phyloP scores from a whole-genome alignment of 164 flowering plant species.

The Piper longum region DNA sequence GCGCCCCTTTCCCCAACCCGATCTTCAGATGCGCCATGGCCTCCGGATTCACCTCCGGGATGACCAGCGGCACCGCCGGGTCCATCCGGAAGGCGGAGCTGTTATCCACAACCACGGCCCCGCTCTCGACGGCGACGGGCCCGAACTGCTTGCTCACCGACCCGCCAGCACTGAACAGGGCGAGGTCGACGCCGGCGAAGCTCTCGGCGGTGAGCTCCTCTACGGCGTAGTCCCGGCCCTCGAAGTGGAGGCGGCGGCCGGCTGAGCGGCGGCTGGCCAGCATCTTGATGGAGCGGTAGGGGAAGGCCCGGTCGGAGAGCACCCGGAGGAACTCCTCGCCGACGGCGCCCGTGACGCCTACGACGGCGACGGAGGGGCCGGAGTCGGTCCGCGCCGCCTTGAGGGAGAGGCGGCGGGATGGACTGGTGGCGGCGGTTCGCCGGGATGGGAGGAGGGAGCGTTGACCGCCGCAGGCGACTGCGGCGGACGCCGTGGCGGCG shows the following conservation, averaged over 20 bases:
- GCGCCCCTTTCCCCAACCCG: constrained; percentile 60
- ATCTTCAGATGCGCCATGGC: constrained; percentile 66
- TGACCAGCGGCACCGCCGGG: constrained; percentile 66
- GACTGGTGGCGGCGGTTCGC: not conserved
- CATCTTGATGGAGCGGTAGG: constrained; percentile 70
- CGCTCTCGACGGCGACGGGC: constrained; percentile 60
- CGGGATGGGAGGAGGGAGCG: not conserved
- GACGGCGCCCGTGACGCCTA: constrained; percentile 99
- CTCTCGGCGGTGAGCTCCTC: constrained; percentile 73
- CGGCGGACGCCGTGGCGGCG: not conserved
- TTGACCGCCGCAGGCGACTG: not conserved
- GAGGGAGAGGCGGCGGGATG: constrained; percentile 3
- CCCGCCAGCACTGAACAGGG: constrained; percentile 94
- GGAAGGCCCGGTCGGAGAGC: constrained; percentile 73
- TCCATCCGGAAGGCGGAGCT: constrained; percentile 97
- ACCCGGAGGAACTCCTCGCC: constrained; percentile 94
- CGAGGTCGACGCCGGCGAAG: constrained; percentile 78
- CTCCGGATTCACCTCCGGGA: constrained; percentile 93
- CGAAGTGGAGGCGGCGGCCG: constrained; percentile 44
- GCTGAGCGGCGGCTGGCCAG: constrained; percentile 92
- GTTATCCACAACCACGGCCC: constrained; percentile 81
- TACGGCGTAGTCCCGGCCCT: constrained; percentile 38
- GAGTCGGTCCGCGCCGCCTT: constrained; percentile 46
- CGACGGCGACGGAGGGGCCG: constrained; percentile 85
- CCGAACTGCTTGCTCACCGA: constrained; percentile 83